These are phyloP conservation scores for Rhizophagus sp. DNA, from an alignment of 192 early-diverging fungal species.

Conservation along the genomic window DNA sequence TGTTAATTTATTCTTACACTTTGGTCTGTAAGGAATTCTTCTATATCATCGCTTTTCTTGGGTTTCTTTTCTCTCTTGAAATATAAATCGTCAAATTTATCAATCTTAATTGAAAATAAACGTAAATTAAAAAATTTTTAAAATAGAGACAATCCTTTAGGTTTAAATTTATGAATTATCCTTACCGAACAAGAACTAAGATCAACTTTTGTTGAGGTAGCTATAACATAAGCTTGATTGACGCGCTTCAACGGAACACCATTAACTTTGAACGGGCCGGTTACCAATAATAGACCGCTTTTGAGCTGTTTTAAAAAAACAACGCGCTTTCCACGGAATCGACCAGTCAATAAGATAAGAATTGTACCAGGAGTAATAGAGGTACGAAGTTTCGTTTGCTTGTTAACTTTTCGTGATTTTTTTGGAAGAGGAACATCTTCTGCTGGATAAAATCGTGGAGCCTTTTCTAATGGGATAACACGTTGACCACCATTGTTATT, in stretches of 20 bases:
- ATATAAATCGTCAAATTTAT: conserved; percentile 91
- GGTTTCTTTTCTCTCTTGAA: conserved; percentile 81
- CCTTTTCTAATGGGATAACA: conserved; percentile 68
- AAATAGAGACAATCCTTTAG: not conserved
- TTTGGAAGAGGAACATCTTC: conserved; percentile 81
- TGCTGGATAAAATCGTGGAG: conserved; percentile 80
- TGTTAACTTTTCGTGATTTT: conserved; percentile 75
- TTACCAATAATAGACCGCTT: conserved; percentile 94
- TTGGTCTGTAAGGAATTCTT: conserved; percentile 82
- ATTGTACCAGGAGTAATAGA: conserved; percentile 98
- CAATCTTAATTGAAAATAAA: conserved; percentile 4
- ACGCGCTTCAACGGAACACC: conserved; percentile 97
- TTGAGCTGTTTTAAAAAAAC: conserved; percentile 97
- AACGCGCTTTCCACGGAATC: conserved; percentile 98
- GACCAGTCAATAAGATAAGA: conserved; percentile 91
- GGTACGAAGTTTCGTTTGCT: conserved; percentile 74
- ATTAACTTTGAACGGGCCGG: conserved; percentile 98
- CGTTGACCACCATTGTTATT: conserved; percentile 83
- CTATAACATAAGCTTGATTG: conserved; percentile 99
- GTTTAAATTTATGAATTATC: not conserved
- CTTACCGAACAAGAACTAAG: conserved; percentile 69
- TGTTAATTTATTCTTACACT: conserved; percentile 2
- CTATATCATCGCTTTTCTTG: conserved; percentile 80
- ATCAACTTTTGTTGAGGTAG: conserved; percentile 99
- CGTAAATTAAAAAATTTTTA: not conserved